These are phyloP conservation scores for Lichtheimia corymbifera DNA, from an alignment of 371 early-diverging fungal genomes.

Conservation along the genomic window DNA sequence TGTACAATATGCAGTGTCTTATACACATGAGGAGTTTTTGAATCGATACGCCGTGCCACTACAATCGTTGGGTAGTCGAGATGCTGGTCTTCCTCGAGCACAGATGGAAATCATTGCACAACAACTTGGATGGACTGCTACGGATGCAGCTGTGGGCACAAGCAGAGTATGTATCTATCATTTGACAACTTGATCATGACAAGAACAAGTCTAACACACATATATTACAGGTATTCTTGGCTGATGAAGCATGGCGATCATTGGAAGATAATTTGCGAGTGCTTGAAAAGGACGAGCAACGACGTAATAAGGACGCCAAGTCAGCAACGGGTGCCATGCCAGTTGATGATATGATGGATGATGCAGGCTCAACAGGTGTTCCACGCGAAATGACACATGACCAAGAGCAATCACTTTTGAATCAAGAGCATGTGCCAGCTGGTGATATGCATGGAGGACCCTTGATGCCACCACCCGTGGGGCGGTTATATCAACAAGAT, in stretches of 20 bases:
- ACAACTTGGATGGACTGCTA: conserved; percentile 65
- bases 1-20: conserved; percentile 58
- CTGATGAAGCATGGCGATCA: conserved; percentile 70
- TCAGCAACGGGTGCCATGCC: conserved; percentile 16
- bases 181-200: not conserved
- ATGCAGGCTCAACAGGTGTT: conserved; percentile 1
- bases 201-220: not conserved
- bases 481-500: conserved; percentile 36
- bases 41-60: conserved; percentile 66
- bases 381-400: conserved; percentile 8
- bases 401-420: conserved; percentile 12
- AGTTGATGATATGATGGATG: conserved; percentile 8
- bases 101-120: conserved; percentile 62
- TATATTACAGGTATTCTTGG: conserved; percentile 63
- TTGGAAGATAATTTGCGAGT: conserved; percentile 67
- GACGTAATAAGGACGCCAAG: conserved; percentile 25
- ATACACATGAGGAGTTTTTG: conserved; percentile 65
- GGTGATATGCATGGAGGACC: conserved; percentile 29
- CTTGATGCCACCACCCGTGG: conserved; percentile 29
- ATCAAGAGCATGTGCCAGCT: conserved; percentile 18
- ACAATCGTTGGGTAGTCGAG: conserved; percentile 42
- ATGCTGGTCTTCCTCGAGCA: conserved; percentile 42
- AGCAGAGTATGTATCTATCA: conserved; percentile 33
- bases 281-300: conserved; percentile 47
- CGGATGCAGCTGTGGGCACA: conserved; percentile 72